Conservation (phyloP, 1,139 yeast species). For the Scheffersomyces cryptocercus region DNA sequence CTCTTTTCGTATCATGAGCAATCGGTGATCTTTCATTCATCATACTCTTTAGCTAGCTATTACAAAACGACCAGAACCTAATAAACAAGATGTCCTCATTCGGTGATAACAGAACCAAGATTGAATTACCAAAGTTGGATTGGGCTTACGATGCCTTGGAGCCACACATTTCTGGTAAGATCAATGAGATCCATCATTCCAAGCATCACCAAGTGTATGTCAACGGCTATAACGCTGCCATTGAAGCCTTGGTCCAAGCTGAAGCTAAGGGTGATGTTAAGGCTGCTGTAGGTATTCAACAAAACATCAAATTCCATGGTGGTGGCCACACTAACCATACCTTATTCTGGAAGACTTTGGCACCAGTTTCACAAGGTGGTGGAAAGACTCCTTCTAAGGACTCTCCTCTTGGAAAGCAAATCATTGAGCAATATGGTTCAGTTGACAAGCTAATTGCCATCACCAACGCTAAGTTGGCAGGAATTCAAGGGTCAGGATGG, state of each 20-base stretch:
- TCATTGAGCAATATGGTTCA: conserved; percentile 41
- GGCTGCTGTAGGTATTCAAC: conserved; percentile 37
- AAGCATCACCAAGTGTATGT: conserved; percentile 48
- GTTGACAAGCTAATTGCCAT: conserved; percentile 39
- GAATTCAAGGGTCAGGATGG: conserved; percentile 53
- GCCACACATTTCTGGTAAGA: conserved; percentile 44
- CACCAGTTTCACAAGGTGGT: conserved; percentile 42
- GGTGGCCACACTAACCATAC: conserved; percentile 49
- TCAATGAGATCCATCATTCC: conserved; percentile 42
- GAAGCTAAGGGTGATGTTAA: conserved; percentile 38
- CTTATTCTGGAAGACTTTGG: conserved; percentile 46
- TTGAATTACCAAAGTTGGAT: conserved; percentile 39
- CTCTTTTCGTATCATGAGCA: too few species aligned
- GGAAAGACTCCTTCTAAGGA: conserved; percentile 38
- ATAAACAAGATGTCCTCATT: not conserved
- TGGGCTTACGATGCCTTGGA: conserved; percentile 45
- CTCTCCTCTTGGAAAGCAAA: conserved; percentile 35
- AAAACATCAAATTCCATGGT: conserved; percentile 44
- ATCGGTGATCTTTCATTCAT: too few species aligned
- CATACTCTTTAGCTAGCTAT: too few species aligned
- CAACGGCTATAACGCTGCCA: conserved; percentile 41
- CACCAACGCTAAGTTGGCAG: conserved; percentile 43
- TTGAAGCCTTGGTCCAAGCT: conserved; percentile 38
- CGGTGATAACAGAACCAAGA: conserved; percentile 4
- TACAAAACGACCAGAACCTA: too few species aligned